Evolutionary conservation across 345 rosid genomes (phyloP), one percentile per base, ranked within the genome.

Genomic region (Eucalyptus caleyi): DNA sequence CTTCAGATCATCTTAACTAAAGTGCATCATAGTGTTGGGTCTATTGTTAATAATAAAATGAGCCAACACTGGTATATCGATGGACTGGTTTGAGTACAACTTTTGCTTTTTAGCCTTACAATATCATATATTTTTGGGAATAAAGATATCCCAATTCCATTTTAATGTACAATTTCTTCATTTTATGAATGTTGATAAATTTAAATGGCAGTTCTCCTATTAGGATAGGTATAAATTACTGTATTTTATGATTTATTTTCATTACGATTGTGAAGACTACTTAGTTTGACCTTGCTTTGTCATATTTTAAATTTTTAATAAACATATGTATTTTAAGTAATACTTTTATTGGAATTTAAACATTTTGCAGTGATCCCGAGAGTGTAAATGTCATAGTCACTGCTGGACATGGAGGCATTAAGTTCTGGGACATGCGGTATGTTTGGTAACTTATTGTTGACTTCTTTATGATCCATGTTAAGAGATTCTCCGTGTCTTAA

Each of bases 361-460:
- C 86, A 86, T 65, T 88, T 91, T 93, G 86, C 94, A 98, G 99
- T 91, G 97, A 93, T 91, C 89, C 88, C 72, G 98, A 93, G 91
- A 93, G 94, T 89, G 91, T 89, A 92, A 96, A 95, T 93, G 90
- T 97, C 50, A 90, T 98, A 91, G 91, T 94, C 62, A 98, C 96
- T 62, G 98, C 97, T 88, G 99, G 99, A 89, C 97, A 96, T 91
- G 95, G 94, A 91, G 97, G 96, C 88, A 91, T 96, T 37, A 98
- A 98, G 93, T 97, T 98, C 92, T 96, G 98, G 99, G 99, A 98
- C 92, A 88, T 96, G 88, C 96, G 97, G 99, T 98, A 92, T 88
- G 86, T 87, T 67, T 30, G 65, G 88, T 21, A 77, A n/a, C 42
- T 54, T 67, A 67, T 88, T 49, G 42, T 40, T 9, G 3, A 50